phyloP scores from a whole-genome alignment of 140 eudicot genomes.

The Senecio squalidus region DNA sequence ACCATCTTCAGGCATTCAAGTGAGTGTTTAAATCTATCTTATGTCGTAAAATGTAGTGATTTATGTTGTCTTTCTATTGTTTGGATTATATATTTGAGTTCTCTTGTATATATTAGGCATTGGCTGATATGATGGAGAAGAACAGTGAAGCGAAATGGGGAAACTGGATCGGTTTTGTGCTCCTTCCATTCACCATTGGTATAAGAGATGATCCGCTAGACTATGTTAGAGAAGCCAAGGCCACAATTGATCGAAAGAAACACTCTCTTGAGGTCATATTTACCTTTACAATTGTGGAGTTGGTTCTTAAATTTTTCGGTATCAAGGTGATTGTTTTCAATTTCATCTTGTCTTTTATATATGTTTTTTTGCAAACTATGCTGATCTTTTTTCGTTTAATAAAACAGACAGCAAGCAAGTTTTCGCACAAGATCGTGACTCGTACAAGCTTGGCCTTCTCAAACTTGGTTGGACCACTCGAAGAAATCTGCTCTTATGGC shows the following conservation, averaged over 20 bases:
- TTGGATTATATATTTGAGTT: not conserved
- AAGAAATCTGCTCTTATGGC: slow-evolving; percentile 47
- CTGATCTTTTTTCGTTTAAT: no score
- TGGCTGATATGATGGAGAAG: slow-evolving; percentile 57
- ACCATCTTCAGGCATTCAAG: slow-evolving; percentile 47
- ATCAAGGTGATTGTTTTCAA: slow-evolving; percentile 26
- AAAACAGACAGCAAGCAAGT: not conserved
- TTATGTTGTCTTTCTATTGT: not conserved
- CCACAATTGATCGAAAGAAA: slow-evolving; percentile 37
- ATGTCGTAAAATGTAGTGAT: not conserved
- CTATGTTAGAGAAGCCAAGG: slow-evolving; percentile 51
- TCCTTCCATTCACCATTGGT: slow-evolving; percentile 40
- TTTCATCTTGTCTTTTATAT: not conserved
- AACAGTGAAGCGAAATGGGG: slow-evolving; percentile 41
- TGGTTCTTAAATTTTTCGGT: slow-evolving; percentile 37
- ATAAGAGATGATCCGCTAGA: slow-evolving; percentile 44
- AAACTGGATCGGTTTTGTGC: slow-evolving; percentile 35
- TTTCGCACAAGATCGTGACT: slow-evolving; percentile 1
- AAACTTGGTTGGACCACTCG: slow-evolving; percentile 50
- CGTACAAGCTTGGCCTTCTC: slow-evolving; percentile 9
- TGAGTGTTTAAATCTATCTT: not conserved
- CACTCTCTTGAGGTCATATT: slow-evolving; percentile 33
- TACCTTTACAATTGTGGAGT: slow-evolving; percentile 32
- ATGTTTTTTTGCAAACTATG: no score
- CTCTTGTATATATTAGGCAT: slow-evolving; percentile 23